Evolutionary conservation across 768 basidiomycete species (phyloP), one percentile per base, ranked within the genome.

Genomic region (Fistulinella prunicolor): DNA sequence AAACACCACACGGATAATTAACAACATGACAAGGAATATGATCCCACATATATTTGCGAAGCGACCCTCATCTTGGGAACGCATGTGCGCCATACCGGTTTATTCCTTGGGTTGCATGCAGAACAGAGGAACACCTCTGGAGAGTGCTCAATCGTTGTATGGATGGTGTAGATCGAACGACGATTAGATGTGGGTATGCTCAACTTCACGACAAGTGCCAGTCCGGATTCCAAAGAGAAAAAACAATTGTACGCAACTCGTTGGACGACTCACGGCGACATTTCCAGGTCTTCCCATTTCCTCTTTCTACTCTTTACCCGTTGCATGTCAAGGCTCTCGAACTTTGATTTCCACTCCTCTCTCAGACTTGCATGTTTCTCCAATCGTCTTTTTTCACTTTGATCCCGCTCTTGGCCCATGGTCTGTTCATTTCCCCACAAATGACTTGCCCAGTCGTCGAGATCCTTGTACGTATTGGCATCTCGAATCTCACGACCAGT

Each of bases 401-500:
- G 38, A 22, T 46, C 30, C 26, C 29, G 46, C 6, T 59, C 50
- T 17, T 68, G 66, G 34, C 70, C 65, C 8, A 76, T 73, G 6
- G 71, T 73, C 1, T 59, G 52, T 4, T 69, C 62, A 32, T 72
- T 70, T 14, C 68, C 66, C 70, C 73, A 79, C 44, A 78, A 47
- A 6, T 44, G 41, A 7, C 59, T 67, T 34, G 60, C 62, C 67
- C 70, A 75, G 40, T 83, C 80, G 21, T 78, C 73, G 16, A 77
- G 61, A 38, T 78, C 76, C 51, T 83, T 81, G 24, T 73, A 60
- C 5, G 65, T 61, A 17, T 68, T 55, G 46, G 54, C 51, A 36
- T 67, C 59, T 30, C 21, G 55, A 41, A 50, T 42, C 23, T 85
- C 83, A 41, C 73, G 73, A 4, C 85, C 84, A 9, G 81, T 69